Conservation (phyloP, 345 rosid genomes). For the Acer negundo region DNA sequence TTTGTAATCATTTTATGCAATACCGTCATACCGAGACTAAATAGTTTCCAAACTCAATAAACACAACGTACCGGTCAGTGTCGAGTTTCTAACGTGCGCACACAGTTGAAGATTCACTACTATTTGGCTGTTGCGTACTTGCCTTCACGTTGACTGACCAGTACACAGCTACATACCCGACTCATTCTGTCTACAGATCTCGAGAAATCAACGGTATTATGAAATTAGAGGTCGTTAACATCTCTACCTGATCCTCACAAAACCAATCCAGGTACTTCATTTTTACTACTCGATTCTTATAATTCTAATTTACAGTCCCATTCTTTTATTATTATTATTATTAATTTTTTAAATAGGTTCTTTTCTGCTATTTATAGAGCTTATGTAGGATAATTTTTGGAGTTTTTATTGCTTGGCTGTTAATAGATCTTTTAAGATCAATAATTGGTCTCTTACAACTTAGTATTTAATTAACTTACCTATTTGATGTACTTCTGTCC, state of each 20-base stretch:
- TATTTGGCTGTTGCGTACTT: neutral
- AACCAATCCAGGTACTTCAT: slow-evolving; percentile 7
- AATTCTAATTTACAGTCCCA: neutral
- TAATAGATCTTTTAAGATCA: too few species aligned
- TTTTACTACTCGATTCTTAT: neutral
- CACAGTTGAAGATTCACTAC: too few species aligned
- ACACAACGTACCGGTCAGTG: neutral
- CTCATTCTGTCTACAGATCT: neutral
- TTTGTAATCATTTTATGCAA: neutral
- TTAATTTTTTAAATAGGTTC: neutral
- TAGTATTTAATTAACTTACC: too few species aligned
- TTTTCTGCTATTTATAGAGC: neutral
- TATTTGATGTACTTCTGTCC: neutral
- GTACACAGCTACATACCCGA: neutral
- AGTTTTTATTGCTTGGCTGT: neutral
- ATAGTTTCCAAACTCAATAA: slow-evolving; percentile 16
- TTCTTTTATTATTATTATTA: too few species aligned
- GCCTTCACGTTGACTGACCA: slow-evolving; percentile 6
- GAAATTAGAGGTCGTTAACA: slow-evolving; percentile 27
- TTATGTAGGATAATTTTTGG: neutral
- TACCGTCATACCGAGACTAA: too few species aligned
- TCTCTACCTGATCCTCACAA: neutral
- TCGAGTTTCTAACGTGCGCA: slow-evolving; percentile 15
- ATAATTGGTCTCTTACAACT: too few species aligned
- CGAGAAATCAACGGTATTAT: slow-evolving; percentile 28